Evolutionary conservation across 2,329 filamentous ascomycete genomes (phyloP), one percentile per base, ranked within the genome.

Genomic region (Sclerotinia nivalis): DNA sequence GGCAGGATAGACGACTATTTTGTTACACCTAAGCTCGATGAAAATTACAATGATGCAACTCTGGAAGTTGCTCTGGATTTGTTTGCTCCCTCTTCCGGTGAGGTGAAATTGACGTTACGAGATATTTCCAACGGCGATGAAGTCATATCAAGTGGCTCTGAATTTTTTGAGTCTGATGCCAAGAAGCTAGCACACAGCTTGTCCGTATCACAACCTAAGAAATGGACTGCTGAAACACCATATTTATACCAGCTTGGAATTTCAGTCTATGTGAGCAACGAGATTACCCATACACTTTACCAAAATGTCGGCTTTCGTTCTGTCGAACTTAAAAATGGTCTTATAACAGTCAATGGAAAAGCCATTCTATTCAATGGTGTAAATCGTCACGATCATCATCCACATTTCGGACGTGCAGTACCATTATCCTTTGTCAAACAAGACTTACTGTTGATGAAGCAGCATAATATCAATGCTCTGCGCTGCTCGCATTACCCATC

Each of bases 221-320:
- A 90, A 72, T 91, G 89, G 89, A 90, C 88, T 0, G 89, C 89
- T 1, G 89, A 92, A 76, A 86, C 84, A 0, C 89, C 89, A 0
- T 81, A 86, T 62, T 82, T 91, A 0, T 91, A 91, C 74, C 79
- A 82, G 1, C 78, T 89, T 1, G 79, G 83, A 10, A 79, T 88
- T 2, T 78, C 81, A 0, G 76, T 85, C 5, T 25, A 37, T 20
- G 12, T 75, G 80, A 15, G 76, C 82, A 20, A 81, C 79, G 20
- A 78, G 65, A 77, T 20, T 73, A 66, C 62, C 15, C 76, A 80
- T 75, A 76, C 52, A 74, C 80, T 73, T 15, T 71, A 79, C 1
- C 88, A 90, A 52, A 82, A 81, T 6, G 80, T 91, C 18, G 89
- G 89, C 0, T 91, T 92, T 79, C 85, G 89, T 47, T 83, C 84